Percentiles rank a stretch among this genome's conserved stretches.
Conservation (phyloP, 345 rosid species). For the Gossypium mustelinum region DNA sequence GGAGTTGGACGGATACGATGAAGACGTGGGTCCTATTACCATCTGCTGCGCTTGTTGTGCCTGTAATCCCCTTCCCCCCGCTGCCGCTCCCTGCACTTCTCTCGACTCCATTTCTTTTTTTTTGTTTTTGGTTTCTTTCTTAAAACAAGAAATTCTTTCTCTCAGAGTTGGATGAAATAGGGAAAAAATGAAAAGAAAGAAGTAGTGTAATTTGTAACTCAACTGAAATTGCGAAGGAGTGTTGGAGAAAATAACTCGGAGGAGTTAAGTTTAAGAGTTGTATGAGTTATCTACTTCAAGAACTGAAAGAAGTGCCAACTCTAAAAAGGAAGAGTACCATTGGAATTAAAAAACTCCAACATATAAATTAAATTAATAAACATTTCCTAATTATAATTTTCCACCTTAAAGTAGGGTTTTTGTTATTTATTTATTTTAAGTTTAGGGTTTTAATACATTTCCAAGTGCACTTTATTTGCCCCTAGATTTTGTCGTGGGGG, state of each 20-base stretch:
- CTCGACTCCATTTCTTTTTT: constrained; percentile 46
- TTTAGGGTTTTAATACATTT: too few species aligned
- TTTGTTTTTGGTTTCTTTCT: neutral
- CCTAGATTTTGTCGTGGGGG: too few species aligned
- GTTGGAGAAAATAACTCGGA: neutral
- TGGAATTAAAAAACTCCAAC: neutral
- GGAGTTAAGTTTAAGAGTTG: neutral
- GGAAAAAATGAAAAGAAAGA: neutral
- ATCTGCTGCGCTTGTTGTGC: constrained; percentile 21
- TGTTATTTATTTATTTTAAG: too few species aligned
- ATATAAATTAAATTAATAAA: too few species aligned
- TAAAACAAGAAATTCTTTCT: neutral
- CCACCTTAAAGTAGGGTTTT: neutral
- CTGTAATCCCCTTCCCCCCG: constrained; percentile 21
- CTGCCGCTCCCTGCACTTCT: constrained; percentile 35
- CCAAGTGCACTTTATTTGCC: too few species aligned
- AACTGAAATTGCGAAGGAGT: neutral
- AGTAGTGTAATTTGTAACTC: neutral
- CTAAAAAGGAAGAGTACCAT: neutral
- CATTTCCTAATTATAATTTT: too few species aligned
- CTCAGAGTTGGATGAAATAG: neutral
- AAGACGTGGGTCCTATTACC: constrained; percentile 23
- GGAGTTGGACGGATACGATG: constrained; percentile 30
- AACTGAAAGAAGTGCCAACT: neutral
- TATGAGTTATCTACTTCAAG: constrained; percentile 7